Evolutionary conservation across 2,329 filamentous ascomycete species (phyloP), one percentile per base, ranked within the genome.

Genomic region (Epichloe elymi): DNA sequence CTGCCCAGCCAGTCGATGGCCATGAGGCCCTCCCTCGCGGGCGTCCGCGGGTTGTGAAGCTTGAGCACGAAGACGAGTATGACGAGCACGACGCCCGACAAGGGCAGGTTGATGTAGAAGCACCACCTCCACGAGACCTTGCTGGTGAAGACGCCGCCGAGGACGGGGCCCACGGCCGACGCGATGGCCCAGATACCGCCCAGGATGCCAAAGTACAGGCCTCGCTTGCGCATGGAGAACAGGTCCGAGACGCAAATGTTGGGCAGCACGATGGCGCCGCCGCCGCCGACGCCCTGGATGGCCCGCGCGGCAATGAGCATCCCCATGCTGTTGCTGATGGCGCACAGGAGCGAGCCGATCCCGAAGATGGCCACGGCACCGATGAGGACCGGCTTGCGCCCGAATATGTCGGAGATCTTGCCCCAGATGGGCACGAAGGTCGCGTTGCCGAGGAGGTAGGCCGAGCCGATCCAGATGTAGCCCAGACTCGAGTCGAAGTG

Each of bases 401-500:
- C 76, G 64, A 75, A 80, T 50, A 81, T 76, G 55, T 80, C 78
- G 41, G 74, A 74, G 45, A 80, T 60, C 58, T 78, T 78, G 51
- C 82, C 83, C 85, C 85, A 90, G 47, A 83, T 79, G 0, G 85
- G 83, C 0, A 79, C 78, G 1, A 78, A 75, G 63, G 73, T 78
- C 1, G 84, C 81, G 61, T 81, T 83, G 51, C 81, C 83, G 11
- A 90, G 76, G 6, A 88, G 71, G 60, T 86, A 91, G 3, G 85
- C 80, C 38, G 78, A 80, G 14, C 86, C 86, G 54, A 91, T 82
- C 87, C 86, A 90, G 48, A 82, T 78, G 66, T 89, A 90, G 23
- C 85, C 85, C 15, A 77, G 70, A 3, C 79, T 79, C 5, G 84
- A 85, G 43, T 80, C 61, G 54, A 90, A 78, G 53, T 85, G 73